Evolutionary conservation across 176 grass and related monocot genomes (phyloP).

Genomic region (Urochloa ruziziensis): DNA sequence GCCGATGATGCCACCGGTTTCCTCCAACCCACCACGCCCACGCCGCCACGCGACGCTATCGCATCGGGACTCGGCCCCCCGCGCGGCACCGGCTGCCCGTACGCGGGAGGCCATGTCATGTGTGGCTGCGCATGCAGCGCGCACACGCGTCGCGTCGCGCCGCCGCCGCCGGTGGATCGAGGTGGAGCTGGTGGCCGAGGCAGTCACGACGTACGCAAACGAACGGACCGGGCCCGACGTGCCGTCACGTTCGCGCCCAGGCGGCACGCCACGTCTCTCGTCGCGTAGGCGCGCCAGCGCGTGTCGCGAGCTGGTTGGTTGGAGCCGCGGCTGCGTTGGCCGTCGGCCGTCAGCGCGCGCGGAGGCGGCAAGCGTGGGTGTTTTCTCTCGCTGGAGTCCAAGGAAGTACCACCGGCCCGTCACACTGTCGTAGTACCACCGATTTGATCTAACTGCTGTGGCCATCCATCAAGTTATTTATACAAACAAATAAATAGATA

Average conservation of each 20-base stretch:
- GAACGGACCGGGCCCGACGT: neutral
- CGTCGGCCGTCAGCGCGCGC: neutral
- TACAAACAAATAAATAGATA: too few species aligned
- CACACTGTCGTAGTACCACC: too few species aligned
- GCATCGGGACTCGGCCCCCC: conserved; percentile 34
- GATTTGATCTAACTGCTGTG: too few species aligned
- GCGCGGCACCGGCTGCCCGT: neutral
- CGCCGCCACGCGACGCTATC: neutral
- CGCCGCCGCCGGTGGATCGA: too few species aligned
- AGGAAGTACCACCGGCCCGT: too few species aligned
- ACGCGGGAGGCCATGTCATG: neutral
- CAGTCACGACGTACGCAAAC: neutral
- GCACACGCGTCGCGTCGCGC: conserved; percentile 8
- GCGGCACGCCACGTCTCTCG: neutral
- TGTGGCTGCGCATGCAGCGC: neutral
- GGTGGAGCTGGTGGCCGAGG: neutral
- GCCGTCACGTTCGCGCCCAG: neutral
- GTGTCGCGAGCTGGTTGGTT: neutral
- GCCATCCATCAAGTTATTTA: too few species aligned
- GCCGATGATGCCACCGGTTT: conserved; percentile 15
- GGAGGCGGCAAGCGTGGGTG: neutral
- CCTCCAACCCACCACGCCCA: neutral
- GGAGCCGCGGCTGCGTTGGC: neutral
- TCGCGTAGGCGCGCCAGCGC: neutral
- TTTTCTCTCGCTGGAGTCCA: too few species aligned